phyloP scores from a whole-genome alignment of 768 basidiomycete genomes.

The Mycena floridula region DNA sequence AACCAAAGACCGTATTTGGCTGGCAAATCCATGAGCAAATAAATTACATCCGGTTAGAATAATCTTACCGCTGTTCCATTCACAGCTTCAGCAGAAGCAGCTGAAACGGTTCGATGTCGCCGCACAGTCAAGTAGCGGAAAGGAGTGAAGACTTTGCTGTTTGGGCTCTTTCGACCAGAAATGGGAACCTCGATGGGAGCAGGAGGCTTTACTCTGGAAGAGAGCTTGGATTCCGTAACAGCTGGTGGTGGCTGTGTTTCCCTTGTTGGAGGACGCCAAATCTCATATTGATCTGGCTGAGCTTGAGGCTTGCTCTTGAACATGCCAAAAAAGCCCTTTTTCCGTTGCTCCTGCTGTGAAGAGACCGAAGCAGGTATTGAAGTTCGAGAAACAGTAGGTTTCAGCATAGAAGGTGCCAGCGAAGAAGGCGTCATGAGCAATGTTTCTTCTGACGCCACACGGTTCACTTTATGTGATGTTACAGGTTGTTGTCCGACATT shows the following conservation, averaged over 20 bases:
- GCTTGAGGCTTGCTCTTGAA: slow-evolving; percentile 18
- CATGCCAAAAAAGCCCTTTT: slow-evolving; percentile 33
- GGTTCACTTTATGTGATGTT: slow-evolving; percentile 15
- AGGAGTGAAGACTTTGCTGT: slow-evolving; percentile 48
- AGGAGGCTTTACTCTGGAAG: slow-evolving; percentile 10
- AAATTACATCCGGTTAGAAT: slow-evolving; percentile 5
- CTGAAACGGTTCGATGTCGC: slow-evolving; percentile 62
- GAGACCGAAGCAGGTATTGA: slow-evolving; percentile 32
- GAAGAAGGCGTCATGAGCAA: slow-evolving; percentile 62
- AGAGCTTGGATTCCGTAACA: not conserved
- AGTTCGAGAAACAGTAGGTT: slow-evolving; percentile 32
- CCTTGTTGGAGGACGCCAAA: slow-evolving; percentile 9
- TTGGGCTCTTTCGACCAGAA: slow-evolving; percentile 32
- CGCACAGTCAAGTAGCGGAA: slow-evolving; percentile 57
- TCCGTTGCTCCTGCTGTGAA: slow-evolving; percentile 29
- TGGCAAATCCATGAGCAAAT: slow-evolving; percentile 18
- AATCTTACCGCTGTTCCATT: slow-evolving; percentile 73
- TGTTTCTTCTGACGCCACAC: slow-evolving; percentile 40
- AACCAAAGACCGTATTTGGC: slow-evolving; percentile 70
- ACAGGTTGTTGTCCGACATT: not conserved
- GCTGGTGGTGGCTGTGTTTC: not conserved
- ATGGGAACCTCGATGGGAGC: slow-evolving; percentile 20
- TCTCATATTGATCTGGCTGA: slow-evolving; percentile 6
- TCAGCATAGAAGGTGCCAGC: slow-evolving; percentile 43
- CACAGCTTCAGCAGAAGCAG: slow-evolving; percentile 70